Evolutionary conservation across 73 alveolate genomes (phyloP), one percentile per base, ranked within the genome.

Genomic region (Breviolum minutum): DNA sequence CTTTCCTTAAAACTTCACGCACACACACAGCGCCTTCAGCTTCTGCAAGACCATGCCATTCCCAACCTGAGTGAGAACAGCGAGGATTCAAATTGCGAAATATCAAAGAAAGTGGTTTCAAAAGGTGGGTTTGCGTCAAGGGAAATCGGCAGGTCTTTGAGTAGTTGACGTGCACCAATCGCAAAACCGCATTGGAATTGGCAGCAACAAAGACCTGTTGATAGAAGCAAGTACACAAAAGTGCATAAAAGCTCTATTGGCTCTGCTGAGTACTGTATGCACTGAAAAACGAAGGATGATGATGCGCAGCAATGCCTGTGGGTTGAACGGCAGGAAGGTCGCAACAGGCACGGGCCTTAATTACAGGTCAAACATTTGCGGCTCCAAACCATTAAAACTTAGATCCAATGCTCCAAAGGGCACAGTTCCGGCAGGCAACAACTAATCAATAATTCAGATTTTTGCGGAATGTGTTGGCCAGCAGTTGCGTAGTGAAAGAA

Each of bases 291-390:
- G 54, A 40, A 40, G 54, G 54, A 40, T 40, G 54, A 40, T 40
- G 54, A 5, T 26, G 64, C 29, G 16, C 20, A 64, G 16, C 20
- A 64, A 8, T 8, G 48, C 95, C 95, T 82, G 89, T 62, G 99
- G 99, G 81, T 95, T 95, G 99, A 95, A 95, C 32, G 99, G 99
- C 70, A 95, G 82, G 76, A 95, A 95, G 63, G 99, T 94, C 11
- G 99, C 99, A 24, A 95, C 99, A 2, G 94, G 99, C 48, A 70
- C 95, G 1, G 99, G 87, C 87, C 87, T 79, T 0, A 79, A 64
- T 61, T 40, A 40, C 54, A 4, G 81, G 81, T 71, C 32, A 71
- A 8, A 20, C 54, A 40, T 40, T 40, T 40, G 54, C 54, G 54
- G 0, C 54, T 40, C 54, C 54, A 40, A 40, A 40, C 54, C 54